Percentiles rank a stretch among this genome's conserved stretches.
These are phyloP conservation scores for Monosporozyma yasuniensis DNA, from an alignment of 805 yeast genomes.

Conservation along the genomic window DNA sequence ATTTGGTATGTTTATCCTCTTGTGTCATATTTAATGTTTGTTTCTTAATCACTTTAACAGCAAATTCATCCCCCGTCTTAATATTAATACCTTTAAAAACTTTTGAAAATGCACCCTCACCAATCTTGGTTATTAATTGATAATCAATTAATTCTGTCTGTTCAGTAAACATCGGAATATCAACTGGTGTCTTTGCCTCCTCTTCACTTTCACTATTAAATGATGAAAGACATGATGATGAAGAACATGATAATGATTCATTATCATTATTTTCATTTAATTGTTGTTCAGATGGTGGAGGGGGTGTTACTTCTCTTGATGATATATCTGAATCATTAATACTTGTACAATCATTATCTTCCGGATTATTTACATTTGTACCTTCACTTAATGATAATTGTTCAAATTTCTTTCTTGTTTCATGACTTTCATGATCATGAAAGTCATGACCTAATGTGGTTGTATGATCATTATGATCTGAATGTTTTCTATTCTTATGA, in stretches of 20 bases:
- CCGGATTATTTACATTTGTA: background rate
- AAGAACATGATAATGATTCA: too few species aligned
- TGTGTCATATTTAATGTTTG: slow-evolving; percentile 43
- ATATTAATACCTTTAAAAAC: slow-evolving; percentile 52
- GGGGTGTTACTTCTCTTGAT: background rate
- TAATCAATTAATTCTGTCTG: slow-evolving; percentile 33
- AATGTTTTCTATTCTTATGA: slow-evolving; percentile 4
- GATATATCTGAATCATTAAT: background rate
- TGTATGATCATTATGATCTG: background rate
- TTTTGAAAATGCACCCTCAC: slow-evolving; percentile 77
- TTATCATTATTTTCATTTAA: too few species aligned
- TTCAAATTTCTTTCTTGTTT: background rate
- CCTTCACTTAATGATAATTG: background rate
- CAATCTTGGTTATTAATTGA: slow-evolving; percentile 42
- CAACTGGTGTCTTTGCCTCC: slow-evolving; percentile 5
- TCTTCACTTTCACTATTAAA: slow-evolving; percentile 9
- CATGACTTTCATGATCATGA: background rate
- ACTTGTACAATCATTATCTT: background rate
- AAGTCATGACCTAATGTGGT: background rate
- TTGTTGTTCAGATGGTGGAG: too few species aligned
- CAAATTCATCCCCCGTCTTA: slow-evolving; percentile 30
- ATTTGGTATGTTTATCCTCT: slow-evolving; percentile 9
- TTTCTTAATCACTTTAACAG: slow-evolving; percentile 57
- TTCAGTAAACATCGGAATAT: slow-evolving; percentile 12
- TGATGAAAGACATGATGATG: too few species aligned